phyloP scores from a whole-genome alignment of 2,329 filamentous ascomycete genomes.

The Ophiostoma sp. region DNA sequence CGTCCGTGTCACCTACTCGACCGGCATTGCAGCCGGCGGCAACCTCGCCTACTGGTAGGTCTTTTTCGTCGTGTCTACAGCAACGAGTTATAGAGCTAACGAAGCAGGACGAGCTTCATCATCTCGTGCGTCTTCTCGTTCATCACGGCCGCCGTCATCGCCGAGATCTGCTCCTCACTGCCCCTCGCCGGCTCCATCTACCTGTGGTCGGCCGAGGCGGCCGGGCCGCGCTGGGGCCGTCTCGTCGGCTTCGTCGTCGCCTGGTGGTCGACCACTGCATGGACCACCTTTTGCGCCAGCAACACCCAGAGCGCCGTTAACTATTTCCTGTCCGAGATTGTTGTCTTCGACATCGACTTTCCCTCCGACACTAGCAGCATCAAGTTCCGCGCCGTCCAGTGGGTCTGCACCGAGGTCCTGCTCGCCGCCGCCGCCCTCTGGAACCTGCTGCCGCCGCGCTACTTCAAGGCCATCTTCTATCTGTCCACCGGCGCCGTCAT shows the following conservation, averaged over 20 bases:
- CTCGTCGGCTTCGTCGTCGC: constrained; percentile 39
- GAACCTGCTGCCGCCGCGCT: constrained; percentile 23
- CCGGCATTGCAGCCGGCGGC: constrained; percentile 23
- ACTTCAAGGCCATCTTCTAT: constrained; percentile 23
- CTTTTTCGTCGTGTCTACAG: background rate
- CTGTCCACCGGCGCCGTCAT: constrained; percentile 21
- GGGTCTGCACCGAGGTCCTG: constrained; percentile 25
- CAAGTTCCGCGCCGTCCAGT: constrained; percentile 25
- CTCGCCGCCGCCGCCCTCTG: constrained; percentile 21
- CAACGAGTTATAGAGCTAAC: background rate
- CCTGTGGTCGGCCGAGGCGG: constrained; percentile 56
- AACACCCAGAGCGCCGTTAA: constrained; percentile 25
- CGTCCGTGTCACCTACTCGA: constrained; percentile 24
- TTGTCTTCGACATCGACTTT: constrained; percentile 23
- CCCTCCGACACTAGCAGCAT: constrained; percentile 19
- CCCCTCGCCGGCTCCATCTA: constrained; percentile 38
- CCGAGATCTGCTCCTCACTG: constrained; percentile 26
- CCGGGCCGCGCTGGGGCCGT: constrained; percentile 50
- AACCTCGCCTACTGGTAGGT: constrained; percentile 25
- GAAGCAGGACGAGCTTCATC: constrained; percentile 16
- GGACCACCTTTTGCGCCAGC: constrained; percentile 26
- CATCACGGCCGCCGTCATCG: constrained; percentile 23
- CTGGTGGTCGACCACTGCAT: constrained; percentile 25
- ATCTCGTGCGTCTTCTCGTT: constrained; percentile 23
- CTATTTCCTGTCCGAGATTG: constrained; percentile 23